Evolutionary conservation across 495 filamentous ascomycete species (phyloP).

Genomic region (Aspergillus haitiensis): DNA sequence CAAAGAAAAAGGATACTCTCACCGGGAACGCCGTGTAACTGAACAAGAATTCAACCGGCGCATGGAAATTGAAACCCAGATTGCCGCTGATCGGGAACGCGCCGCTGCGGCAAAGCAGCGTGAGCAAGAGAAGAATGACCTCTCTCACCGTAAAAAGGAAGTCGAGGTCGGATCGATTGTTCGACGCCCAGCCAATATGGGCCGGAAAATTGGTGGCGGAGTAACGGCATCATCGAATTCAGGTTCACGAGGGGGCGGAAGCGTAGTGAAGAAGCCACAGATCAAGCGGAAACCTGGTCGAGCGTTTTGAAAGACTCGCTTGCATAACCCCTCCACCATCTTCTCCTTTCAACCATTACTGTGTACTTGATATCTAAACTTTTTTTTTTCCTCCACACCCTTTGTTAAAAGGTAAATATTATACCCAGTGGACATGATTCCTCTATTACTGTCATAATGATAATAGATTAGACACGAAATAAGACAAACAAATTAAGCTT

Average conservation of each 20-base stretch:
- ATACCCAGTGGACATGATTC: too few species aligned
- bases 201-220: conserved; percentile 46
- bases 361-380: too few species aligned
- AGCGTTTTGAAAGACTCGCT: conserved; percentile 55
- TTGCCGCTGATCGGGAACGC: conserved; percentile 80
- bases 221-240: conserved; percentile 36
- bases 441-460: too few species aligned
- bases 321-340: too few species aligned
- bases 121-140: conserved; percentile 40
- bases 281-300: conserved; percentile 56
- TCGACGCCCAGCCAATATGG: conserved; percentile 38
- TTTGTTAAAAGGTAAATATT: too few species aligned
- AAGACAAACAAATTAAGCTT: too few species aligned
- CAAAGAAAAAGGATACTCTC: conserved; percentile 96
- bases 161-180: conserved; percentile 45
- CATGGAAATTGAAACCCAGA: conserved; percentile 94
- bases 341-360: not conserved
- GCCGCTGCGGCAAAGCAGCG: conserved; percentile 58
- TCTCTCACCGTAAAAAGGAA: conserved; percentile 37
- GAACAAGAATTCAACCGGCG: conserved; percentile 93
- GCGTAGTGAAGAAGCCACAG: conserved; percentile 61
- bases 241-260: conserved; percentile 32
- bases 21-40: conserved; percentile 81
- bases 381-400: too few species aligned
- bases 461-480: too few species aligned